Evolutionary conservation across 257 asterid genomes (phyloP).

Genomic region (Anisodus acutangulus): DNA sequence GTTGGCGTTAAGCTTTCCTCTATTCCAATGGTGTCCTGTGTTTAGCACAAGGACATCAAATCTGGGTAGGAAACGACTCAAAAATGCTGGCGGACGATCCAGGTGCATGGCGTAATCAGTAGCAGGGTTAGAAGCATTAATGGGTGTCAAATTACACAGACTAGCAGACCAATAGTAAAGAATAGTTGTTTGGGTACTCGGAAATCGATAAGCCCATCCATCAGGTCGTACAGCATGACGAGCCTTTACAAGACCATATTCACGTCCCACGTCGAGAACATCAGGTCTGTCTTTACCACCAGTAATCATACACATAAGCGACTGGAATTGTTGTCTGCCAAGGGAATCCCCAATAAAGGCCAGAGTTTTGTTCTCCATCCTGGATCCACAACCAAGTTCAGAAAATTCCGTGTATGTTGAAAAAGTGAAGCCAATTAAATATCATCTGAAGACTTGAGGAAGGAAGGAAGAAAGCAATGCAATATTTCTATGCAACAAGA

Average conservation of each 20-base stretch:
- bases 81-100: slow-evolving; percentile 82
- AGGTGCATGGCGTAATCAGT: slow-evolving; percentile 87
- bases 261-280: slow-evolving; percentile 71
- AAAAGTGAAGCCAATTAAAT: slow-evolving; percentile 19
- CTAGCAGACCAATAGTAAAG: slow-evolving; percentile 98
- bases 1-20: slow-evolving; percentile 80
- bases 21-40: slow-evolving; percentile 97
- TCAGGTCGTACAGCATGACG: slow-evolving; percentile 82
- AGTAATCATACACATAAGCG: slow-evolving; percentile 92
- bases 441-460: neutral
- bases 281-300: slow-evolving; percentile 81
- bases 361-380: slow-evolving; percentile 84
- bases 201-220: slow-evolving; percentile 94
- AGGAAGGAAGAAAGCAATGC: neutral
- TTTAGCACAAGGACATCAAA: slow-evolving; percentile 76
- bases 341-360: slow-evolving; percentile 93
- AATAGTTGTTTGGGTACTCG: slow-evolving; percentile 76
- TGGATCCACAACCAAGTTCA: slow-evolving; percentile 41
- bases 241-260: slow-evolving; percentile 87
- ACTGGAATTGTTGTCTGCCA: slow-evolving; percentile 95
- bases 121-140: slow-evolving; percentile 45
- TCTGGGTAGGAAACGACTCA: slow-evolving; percentile 59
- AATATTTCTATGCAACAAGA: neutral
- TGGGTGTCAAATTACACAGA: slow-evolving; percentile 78
- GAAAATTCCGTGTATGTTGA: slow-evolving; percentile 15